Conservation (phyloP, 1,284 basidiomycete genomes). For the Sporisorium exsertum region DNA sequence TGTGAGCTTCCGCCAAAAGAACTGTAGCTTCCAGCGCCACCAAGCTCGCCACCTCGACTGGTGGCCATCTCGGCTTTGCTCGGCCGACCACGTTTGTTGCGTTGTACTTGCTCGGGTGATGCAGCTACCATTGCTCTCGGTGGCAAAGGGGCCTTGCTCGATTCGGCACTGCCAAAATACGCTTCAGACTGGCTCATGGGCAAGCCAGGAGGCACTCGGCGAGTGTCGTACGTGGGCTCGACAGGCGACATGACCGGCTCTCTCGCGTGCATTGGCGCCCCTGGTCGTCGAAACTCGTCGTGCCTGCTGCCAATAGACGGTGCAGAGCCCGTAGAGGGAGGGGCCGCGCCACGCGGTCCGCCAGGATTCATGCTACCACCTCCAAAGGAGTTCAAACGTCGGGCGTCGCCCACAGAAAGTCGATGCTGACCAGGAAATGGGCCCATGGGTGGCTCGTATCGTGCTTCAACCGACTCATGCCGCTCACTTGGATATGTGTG, state of each 20-base stretch:
- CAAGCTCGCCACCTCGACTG: constrained; percentile 8
- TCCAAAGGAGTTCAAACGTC: constrained; percentile 19
- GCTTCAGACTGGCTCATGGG: constrained; percentile 19
- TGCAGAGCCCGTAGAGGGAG: neutral
- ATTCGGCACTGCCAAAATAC: constrained; percentile 14
- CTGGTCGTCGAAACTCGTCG: constrained; percentile 40
- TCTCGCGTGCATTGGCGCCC: constrained; percentile 15
- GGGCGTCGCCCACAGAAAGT: constrained; percentile 14
- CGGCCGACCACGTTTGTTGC: constrained; percentile 46
- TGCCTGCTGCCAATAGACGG: constrained; percentile 11
- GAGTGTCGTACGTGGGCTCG: constrained; percentile 25
- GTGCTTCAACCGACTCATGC: constrained; percentile 6
- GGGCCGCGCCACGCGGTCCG: constrained; percentile 7
- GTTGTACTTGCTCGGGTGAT: constrained; percentile 27
- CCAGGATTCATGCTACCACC: constrained; percentile 2
- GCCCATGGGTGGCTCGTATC: constrained; percentile 17
- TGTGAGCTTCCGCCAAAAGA: constrained; percentile 19
- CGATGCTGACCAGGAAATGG: constrained; percentile 6
- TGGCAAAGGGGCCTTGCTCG: constrained; percentile 20
- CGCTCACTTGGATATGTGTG: constrained; percentile 13
- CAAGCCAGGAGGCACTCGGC: constrained; percentile 19
- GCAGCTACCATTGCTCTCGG: constrained; percentile 15
- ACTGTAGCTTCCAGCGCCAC: neutral
- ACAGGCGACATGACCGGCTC: constrained; percentile 29
- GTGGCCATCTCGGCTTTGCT: constrained; percentile 41